phyloP scores from a whole-genome alignment of 225 moss, liverwort and hornwort species.

The Lunularia cruciata region DNA sequence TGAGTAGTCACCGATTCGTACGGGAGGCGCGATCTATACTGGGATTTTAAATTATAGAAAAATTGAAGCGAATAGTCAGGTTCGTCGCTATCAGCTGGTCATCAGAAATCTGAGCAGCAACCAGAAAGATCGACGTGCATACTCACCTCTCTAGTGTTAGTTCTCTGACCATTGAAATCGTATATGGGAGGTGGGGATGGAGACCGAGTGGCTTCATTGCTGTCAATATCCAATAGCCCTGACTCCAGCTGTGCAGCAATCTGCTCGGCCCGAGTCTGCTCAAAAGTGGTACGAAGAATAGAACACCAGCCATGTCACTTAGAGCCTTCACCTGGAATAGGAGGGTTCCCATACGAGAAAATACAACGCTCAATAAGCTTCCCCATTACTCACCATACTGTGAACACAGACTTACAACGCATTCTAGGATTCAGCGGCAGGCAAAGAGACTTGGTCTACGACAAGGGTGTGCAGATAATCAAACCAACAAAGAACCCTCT shows the following conservation, averaged over 20 bases:
- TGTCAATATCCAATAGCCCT: slow-evolving; percentile 66
- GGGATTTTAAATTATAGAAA: no score
- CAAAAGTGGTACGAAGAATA: slow-evolving; percentile 98
- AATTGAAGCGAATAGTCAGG: no score
- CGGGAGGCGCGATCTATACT: no score
- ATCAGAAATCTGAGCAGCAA: no score
- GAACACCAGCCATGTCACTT: slow-evolving; percentile 88
- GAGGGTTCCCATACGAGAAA: slow-evolving; percentile 52
- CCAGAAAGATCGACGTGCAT: no score
- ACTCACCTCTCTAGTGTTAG: slow-evolving; percentile 76
- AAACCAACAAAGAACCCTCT: no score
- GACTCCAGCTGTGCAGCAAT: slow-evolving; percentile 89
- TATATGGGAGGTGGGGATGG: slow-evolving; percentile 90
- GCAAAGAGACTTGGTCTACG: no score
- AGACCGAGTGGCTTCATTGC: slow-evolving; percentile 52
- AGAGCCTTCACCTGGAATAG: slow-evolving; percentile 88
- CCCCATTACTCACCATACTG: slow-evolving; percentile 15
- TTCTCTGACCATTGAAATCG: slow-evolving; percentile 79
- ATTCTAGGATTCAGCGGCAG: no score
- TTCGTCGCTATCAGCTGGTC: no score
- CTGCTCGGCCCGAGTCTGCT: slow-evolving; percentile 99
- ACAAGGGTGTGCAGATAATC: no score
- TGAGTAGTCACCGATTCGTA: no score
- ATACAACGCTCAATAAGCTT: slow-evolving; percentile 9
- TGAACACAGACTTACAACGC: not conserved